phyloP scores from a whole-genome alignment of 192 early-diverging fungal genomes.

The Dispira simplex region DNA sequence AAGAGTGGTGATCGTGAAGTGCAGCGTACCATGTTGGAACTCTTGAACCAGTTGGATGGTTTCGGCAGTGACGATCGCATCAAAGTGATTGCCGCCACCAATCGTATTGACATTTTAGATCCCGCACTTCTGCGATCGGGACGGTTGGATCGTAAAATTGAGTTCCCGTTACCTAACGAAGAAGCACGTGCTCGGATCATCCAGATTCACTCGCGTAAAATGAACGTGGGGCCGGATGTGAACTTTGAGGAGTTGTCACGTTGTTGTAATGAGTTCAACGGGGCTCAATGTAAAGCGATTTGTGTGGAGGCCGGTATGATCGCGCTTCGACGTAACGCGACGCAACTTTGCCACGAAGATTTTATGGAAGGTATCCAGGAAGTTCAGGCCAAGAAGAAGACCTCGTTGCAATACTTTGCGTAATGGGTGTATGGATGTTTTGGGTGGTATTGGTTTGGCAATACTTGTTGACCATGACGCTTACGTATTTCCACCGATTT shows the following conservation, averaged over 20 bases:
- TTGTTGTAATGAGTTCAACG: constrained; percentile 97
- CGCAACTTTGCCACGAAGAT: constrained; percentile 86
- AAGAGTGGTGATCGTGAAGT: constrained; percentile 98
- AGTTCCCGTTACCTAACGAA: constrained; percentile 86
- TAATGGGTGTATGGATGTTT: constrained; percentile 18
- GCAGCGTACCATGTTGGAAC: constrained; percentile 97
- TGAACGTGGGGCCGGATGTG: constrained; percentile 86
- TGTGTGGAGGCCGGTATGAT: constrained; percentile 99
- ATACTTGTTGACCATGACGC: no score
- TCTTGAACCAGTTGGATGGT: constrained; percentile 95
- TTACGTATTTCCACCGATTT: no score
- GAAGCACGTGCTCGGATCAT: constrained; percentile 89
- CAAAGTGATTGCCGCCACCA: constrained; percentile 99
- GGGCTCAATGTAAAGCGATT: constrained; percentile 97
- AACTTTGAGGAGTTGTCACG: constrained; percentile 95
- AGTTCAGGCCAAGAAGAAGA: constrained; percentile 99
- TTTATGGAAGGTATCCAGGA: constrained; percentile 97
- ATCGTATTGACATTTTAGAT: constrained; percentile 87
- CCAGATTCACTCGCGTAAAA: constrained; percentile 96
- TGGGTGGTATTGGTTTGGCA: no score
- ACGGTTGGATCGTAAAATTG: constrained; percentile 84
- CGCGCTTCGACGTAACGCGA: constrained; percentile 78
- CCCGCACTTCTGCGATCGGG: constrained; percentile 79
- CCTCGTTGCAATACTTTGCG: constrained; percentile 80
- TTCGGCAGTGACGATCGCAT: constrained; percentile 91